Evolutionary conservation across 805 yeast genomes (phyloP).

Genomic region (Candida patagonica): DNA sequence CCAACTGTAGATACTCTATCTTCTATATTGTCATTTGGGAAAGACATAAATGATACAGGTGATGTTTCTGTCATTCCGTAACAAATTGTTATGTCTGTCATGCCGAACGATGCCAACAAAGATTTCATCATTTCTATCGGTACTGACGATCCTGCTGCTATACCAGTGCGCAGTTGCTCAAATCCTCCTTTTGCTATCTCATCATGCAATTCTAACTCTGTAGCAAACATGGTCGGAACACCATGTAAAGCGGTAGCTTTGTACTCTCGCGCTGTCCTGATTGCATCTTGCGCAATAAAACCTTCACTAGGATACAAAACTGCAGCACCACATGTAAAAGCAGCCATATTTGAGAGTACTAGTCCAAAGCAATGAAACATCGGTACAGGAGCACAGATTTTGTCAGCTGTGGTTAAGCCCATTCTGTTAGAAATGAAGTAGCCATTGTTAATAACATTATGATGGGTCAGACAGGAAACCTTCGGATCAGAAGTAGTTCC

Average conservation of each 20-base stretch:
- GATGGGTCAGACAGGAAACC: slow-evolving; percentile 22
- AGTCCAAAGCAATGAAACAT: slow-evolving; percentile 28
- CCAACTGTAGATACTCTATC: slow-evolving; percentile 22
- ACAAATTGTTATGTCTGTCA: slow-evolving; percentile 22
- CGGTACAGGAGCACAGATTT: slow-evolving; percentile 24
- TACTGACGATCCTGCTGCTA: slow-evolving; percentile 27
- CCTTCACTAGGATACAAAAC: slow-evolving; percentile 22
- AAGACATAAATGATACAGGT: slow-evolving; percentile 25
- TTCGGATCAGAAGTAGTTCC: slow-evolving; percentile 26
- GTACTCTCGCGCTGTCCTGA: slow-evolving; percentile 18
- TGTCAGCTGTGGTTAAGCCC: slow-evolving; percentile 21
- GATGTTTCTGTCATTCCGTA: slow-evolving; percentile 28
- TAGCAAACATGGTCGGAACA: slow-evolving; percentile 27
- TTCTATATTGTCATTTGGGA: slow-evolving; percentile 20
- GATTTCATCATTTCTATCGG: slow-evolving; percentile 24
- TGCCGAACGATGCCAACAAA: slow-evolving; percentile 15
- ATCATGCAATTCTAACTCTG: slow-evolving; percentile 20
- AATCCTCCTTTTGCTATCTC: slow-evolving; percentile 17
- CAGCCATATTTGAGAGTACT: slow-evolving; percentile 23
- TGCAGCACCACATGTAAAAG: slow-evolving; percentile 19
- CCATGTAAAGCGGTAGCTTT: slow-evolving; percentile 23
- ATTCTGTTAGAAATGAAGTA: slow-evolving; percentile 20
- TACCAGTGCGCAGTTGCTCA: slow-evolving; percentile 23
- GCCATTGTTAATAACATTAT: slow-evolving; percentile 23
- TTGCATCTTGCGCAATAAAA: slow-evolving; percentile 19